Base-by-base conservation (phyloP, 768 basidiomycete species). In the Russula olivacea region DNA sequence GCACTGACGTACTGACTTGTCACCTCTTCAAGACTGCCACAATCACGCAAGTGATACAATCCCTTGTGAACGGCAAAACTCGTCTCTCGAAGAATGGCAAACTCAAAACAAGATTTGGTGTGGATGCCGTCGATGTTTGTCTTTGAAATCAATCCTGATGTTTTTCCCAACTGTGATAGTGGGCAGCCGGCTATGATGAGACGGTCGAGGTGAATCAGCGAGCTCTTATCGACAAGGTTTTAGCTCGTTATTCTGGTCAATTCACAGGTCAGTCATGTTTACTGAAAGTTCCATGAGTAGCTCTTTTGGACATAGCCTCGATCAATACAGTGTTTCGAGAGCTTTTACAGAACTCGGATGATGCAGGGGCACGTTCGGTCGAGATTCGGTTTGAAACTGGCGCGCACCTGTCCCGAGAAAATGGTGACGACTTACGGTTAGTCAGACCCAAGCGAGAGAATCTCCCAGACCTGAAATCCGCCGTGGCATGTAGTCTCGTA, bases 181-280 rank as follows among this genome's bases (percentile, higher is more conserved):
- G 80, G 81, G 75, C 72, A 25, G 74, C 69, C 17, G 89, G 89
- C 17, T 79, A 86, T 66, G 89, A 91, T 69, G 89, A 91, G 70
- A 82, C 87, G 0, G 88, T 94, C 0, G 89, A 95, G 75, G 94
- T 96, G 53, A 96, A 96, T 73, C 95, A 96, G 72, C 83, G 95
- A 23, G 94, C 92, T n/a, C 78, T 97, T 60, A 96, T 98, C 59
- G 95, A 97, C 79, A 98, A 94, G 76, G 92, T 98, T 25, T 83
- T 99, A 21, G 93, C 96, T 8, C 81, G 96, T 28, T 99, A 99
- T 75, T 91, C 89, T 14, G 95, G 93, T 56, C 93, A 97, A 77
- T 91, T 94, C 68, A 96, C 94, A 4, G 84, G 81, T 84, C 54
- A 59, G 76, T 52, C 8, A 17, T 8, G 40, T 21, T 30, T 32